Evolutionary conservation across 2,329 filamentous ascomycete species (phyloP).

Genomic region (Penicillium sp.): DNA sequence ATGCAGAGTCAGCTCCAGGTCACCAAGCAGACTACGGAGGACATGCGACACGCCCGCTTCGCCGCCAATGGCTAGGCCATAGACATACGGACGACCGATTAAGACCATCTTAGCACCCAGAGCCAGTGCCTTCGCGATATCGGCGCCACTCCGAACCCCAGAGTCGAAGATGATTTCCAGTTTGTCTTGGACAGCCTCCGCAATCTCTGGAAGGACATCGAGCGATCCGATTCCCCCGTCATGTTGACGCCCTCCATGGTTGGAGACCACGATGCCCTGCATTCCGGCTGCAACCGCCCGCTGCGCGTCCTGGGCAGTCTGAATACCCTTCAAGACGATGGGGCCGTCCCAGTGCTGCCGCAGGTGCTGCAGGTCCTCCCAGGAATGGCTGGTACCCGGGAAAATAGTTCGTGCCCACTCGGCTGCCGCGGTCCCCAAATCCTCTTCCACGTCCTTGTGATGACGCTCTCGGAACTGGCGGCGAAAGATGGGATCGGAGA

Average conservation of each 20-base stretch:
- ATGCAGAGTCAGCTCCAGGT: constrained; percentile 5
- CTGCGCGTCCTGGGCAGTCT: constrained; percentile 46
- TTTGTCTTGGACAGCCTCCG: constrained; percentile 38
- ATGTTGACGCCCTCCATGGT: constrained; percentile 51
- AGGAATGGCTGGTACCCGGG: constrained; percentile 53
- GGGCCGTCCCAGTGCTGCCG: constrained; percentile 60
- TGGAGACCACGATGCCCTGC: constrained; percentile 49
- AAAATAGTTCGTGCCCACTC: constrained; percentile 56
- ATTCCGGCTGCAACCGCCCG: constrained; percentile 44
- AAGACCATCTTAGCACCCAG: constrained; percentile 55
- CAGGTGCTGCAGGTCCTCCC: constrained; percentile 58
- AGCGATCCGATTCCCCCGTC: constrained; percentile 47
- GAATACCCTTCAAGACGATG: constrained; percentile 59
- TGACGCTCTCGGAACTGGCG: constrained; percentile 49
- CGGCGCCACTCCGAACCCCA: constrained; percentile 46
- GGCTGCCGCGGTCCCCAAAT: constrained; percentile 44
- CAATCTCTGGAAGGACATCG: constrained; percentile 55
- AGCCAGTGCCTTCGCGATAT: constrained; percentile 49
- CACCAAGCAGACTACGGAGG: constrained; percentile 32
- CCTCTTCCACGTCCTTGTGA: constrained; percentile 46
- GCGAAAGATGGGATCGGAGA: constrained; percentile 65
- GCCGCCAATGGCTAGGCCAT: constrained; percentile 55
- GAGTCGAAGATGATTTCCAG: constrained; percentile 48
- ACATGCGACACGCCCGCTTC: constrained; percentile 54
- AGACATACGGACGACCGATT: constrained; percentile 53